Base-by-base conservation (phyloP, 176 grass and related monocot species). In the Oryza glumipatula region DNA sequence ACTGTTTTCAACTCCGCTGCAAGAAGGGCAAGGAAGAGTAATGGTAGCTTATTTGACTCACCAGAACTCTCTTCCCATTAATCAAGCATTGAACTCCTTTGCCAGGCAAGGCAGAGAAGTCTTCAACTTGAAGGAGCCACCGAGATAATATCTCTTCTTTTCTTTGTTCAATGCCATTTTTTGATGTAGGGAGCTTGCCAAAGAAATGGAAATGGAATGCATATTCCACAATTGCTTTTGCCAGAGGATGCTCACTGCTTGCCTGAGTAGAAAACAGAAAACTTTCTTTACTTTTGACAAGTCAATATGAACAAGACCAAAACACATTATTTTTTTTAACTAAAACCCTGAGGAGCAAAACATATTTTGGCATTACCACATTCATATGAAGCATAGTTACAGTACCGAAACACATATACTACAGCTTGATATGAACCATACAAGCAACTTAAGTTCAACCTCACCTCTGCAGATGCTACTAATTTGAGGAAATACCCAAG, bases 161-260 rank as follows among this genome's bases (percentile, higher is more conserved):
- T 33, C 45, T 87, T 94, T 92, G 89, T 19, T 88, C 74, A 60
- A 67, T 66, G 43, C 76, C 80, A 89, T 80, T 67, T 87, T 92
- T 84, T 0, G 80, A 86, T 48, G 91, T 85, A 65, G 90, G 91
- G 82, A 94, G 78, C 88, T 94, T 89, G 19, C 78, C 91, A 84
- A 95, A 94, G 89, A 94, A 99, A 85, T 94, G 93, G 87, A 92
- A 96, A 88, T 99, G 96, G 68, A 90, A 91, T 77, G 93, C 93
- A 72, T 99, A 94, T 49, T 99, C 93, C 82, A 99, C 76, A 82
- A 99, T 88, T 73, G 96, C 93, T 85, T 89, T 95, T 60, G 91
- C 91, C 87, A 99, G 88, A 81, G 93, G 96, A 84, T 99, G 96
- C 60, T 99, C 96, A 66, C 96, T 99, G 86, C 93, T 99, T 77